phyloP scores from a whole-genome alignment of 73 alveolate species.

The Strombidium stylifer region DNA sequence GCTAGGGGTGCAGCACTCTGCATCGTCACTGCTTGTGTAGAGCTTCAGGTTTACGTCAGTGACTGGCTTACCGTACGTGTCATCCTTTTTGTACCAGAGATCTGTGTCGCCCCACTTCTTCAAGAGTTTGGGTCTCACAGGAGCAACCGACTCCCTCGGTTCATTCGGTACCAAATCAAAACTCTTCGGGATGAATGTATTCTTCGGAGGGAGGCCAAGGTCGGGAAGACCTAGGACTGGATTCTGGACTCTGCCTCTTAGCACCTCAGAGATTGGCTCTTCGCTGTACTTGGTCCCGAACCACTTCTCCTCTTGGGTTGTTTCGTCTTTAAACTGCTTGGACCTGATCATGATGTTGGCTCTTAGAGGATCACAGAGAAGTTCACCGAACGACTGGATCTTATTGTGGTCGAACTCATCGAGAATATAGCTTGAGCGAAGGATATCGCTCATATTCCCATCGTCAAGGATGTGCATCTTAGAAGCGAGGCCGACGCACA shows the following conservation, averaged over 20 bases:
- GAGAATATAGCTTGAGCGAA: too few species aligned
- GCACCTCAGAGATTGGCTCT: constrained; percentile 63
- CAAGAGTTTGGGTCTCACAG: constrained; percentile 53
- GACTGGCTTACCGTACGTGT: constrained; percentile 72
- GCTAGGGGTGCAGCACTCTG: constrained; percentile 12
- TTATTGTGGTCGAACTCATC: constrained; percentile 68
- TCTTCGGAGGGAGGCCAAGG: constrained; percentile 72
- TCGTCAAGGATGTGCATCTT: too few species aligned
- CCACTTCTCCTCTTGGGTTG: constrained; percentile 67
- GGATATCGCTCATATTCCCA: too few species aligned
- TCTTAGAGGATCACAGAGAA: constrained; percentile 48
- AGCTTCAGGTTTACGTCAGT: constrained; percentile 52
- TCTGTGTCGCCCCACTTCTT: constrained; percentile 38
- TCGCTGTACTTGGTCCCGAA: constrained; percentile 77
- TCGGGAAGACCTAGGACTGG: constrained; percentile 37
- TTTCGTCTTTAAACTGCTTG: constrained; percentile 59
- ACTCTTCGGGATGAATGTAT: constrained; percentile 83
- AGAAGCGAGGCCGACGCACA: too few species aligned
- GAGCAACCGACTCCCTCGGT: constrained; percentile 59
- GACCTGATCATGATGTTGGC: constrained; percentile 55
- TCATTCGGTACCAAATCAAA: too few species aligned
- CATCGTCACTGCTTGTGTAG: constrained; percentile 57
- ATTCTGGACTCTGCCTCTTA: constrained; percentile 19
- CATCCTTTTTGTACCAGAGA: constrained; percentile 80
- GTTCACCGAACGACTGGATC: constrained; percentile 40